Evolutionary conservation across 148 eudicot genomes (phyloP), one percentile per base, ranked within the genome.

Genomic region (Camellia granthamiana): DNA sequence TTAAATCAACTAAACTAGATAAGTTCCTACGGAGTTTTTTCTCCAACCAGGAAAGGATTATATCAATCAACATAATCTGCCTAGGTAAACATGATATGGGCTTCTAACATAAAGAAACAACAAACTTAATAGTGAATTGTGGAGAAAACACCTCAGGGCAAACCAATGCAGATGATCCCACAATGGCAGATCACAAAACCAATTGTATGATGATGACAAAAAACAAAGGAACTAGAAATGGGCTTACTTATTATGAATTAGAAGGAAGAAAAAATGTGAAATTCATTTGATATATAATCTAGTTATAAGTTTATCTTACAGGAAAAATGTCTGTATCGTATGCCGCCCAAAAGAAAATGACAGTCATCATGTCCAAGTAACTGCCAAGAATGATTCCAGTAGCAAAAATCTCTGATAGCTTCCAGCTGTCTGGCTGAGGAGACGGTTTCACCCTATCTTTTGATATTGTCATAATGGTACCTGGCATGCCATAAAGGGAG

Each of bases 361-460:
- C 90, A 0, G 90, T 88, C 84, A 84, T 80, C 80, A 88, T 63
- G 3, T 87, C 90, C 77, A 85, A 60, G 79, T 88, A 88, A 72
- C 87, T 77, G 42, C 90, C 90, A 6, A 88, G 81, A 42, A 88
- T 82, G 65, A 88, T 58, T 11, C 90, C 90, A 18, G 88, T 88
- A 21, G 90, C 82, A 84, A 88, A 88, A n/a, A 88, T 88, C 77
- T 88, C 90, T 67, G 77, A 81, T 7, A 88, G 80, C 73, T 88
- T 88, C 90, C 90, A 88, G 74, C 87, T 79, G 75, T 88, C 90
- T 0, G 90, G 90, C 44, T 74, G 59, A 16, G 90, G 90, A 67
- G 90, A 88, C 56, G 90, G 90, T 70, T 85, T 85, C 78, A 88
- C 90, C 47, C 88, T 79, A 75, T 88, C 90, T 83, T 88, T 88